Conservation (phyloP, 2,329 filamentous ascomycete genomes). For the Chrysoporthe deuterocubensis region DNA sequence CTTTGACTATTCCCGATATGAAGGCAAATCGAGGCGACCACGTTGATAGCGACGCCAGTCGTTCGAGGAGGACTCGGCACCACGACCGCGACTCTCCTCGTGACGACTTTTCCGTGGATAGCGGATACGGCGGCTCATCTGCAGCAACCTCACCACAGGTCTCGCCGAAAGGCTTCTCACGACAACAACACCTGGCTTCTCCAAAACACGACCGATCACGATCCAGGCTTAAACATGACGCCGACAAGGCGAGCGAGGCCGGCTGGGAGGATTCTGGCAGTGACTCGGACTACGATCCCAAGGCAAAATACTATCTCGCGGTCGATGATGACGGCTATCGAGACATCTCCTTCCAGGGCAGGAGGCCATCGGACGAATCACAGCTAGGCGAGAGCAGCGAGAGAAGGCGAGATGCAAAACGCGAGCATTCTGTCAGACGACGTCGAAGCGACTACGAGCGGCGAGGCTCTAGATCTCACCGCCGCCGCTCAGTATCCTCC, state of each 20-base stretch:
- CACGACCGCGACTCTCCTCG: neutral
- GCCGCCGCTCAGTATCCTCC: slow-evolving; percentile 4
- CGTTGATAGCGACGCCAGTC: neutral
- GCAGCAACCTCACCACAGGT: slow-evolving; percentile 18
- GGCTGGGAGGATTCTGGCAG: slow-evolving; percentile 1
- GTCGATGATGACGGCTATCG: slow-evolving; percentile 24
- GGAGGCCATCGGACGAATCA: neutral
- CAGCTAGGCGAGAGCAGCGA: neutral
- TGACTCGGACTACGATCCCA: slow-evolving; percentile 27
- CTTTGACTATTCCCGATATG: neutral
- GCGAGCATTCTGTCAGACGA: neutral
- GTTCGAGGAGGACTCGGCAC: neutral
- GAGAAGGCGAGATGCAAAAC: neutral
- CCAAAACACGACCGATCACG: neutral
- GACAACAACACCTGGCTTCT: slow-evolving; percentile 6
- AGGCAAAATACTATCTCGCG: slow-evolving; percentile 24
- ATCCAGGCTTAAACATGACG: neutral
- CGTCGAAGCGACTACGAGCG: slow-evolving; percentile 6
- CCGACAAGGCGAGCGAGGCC: slow-evolving; percentile 4
- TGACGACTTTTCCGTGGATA: slow-evolving; percentile 23
- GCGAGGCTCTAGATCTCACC: neutral
- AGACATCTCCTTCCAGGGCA: slow-evolving; percentile 16
- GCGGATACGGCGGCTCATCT: slow-evolving; percentile 25
- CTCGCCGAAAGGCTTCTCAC: neutral
- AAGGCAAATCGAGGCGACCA: neutral